Evolutionary conservation across 371 early-diverging fungal species (phyloP).

Genomic region (Nematocida sp.): DNA sequence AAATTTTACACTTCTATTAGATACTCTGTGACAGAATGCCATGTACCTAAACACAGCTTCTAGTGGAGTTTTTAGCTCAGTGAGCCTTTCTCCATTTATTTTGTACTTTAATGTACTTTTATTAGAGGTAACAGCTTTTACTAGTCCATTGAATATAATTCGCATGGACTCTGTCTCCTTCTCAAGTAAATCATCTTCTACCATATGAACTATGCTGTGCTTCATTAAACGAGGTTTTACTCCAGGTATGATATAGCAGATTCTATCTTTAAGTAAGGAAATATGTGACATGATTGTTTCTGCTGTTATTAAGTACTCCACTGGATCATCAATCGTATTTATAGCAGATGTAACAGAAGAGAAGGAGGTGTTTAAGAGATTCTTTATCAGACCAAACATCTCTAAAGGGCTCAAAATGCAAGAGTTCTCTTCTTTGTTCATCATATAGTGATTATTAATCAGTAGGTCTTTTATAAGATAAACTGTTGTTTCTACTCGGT

Average conservation of each 20-base stretch:
- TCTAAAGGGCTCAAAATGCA: not conserved
- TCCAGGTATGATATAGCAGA: slow-evolving; percentile 3
- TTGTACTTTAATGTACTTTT: slow-evolving; percentile 10
- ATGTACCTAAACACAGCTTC: slow-evolving; percentile 38
- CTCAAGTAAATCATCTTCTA: not conserved
- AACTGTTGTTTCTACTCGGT: slow-evolving; percentile 2
- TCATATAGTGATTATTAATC: slow-evolving; percentile 3
- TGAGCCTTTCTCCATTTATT: slow-evolving; percentile 32
- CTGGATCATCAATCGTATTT: slow-evolving; percentile 3
- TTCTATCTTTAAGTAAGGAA: not conserved
- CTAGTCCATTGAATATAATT: not conserved
- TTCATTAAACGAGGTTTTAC: not conserved
- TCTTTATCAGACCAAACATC: not conserved
- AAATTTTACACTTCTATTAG: not conserved
- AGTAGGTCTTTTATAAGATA: slow-evolving; percentile 14
- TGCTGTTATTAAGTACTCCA: slow-evolving; percentile 43
- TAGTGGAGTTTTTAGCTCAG: not conserved
- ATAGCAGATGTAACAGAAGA: slow-evolving; percentile 1
- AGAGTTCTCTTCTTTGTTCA: not conserved
- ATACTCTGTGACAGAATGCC: slow-evolving; percentile 1
- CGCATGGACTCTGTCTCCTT: slow-evolving; percentile 36
- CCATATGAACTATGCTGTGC: not conserved
- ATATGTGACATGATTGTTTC: not conserved
- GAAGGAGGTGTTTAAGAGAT: not conserved
- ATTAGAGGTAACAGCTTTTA: slow-evolving; percentile 7